Base-by-base conservation (phyloP, 2,329 filamentous ascomycete genomes). In the Emericellopsis cladophorae region DNA sequence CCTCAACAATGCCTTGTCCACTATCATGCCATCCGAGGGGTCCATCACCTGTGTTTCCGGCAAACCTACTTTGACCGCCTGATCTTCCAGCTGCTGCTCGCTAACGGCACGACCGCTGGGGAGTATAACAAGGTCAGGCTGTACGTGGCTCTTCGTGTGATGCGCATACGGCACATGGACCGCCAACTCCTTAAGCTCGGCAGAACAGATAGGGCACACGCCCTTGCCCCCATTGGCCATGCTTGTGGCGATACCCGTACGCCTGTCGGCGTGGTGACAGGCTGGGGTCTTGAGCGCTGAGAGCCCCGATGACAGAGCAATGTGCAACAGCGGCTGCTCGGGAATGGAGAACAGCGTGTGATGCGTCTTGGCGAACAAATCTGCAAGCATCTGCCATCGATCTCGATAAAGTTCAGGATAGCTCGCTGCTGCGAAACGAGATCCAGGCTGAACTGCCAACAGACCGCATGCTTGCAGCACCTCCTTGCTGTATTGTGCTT, bases 241-340 rank as follows among this genome's bases (percentile, higher is more conserved):
- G 26, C 12, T 29, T 7, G 26, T 12, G 4, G 26, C 26, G 3
- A 29, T 9, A 29, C 26, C 26, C 8, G 9, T 40, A 31, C 66
- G 61, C 1, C 74, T 71, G 5, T 74, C 66, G 18, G 68, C 65
- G 2, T 82, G 83, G 63, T 96, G 89, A 57, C 92, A 98, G 14
- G 87, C 81, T 0, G 92, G 92, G 1, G 92, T 96, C 61, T 98
- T 98, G 49, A 98, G 79, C 1, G 92, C 89, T 0, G 89, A 95
- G 9, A 98, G 74, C 7, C 92, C 92, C 0, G 89, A 88, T 1
- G 83, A 87, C 9, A 98, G 75, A 11, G 92, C 92, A 46, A 93
- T 83, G 61, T 96, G 87, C 22, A 98, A 76, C 15, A 95, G 75
- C 0, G 92, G 89, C 16, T 81, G 77, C 2, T 82, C 72, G 0